Evolutionary conservation across 139 green algal species (phyloP).

Genomic region (Chlorella sp.): DNA sequence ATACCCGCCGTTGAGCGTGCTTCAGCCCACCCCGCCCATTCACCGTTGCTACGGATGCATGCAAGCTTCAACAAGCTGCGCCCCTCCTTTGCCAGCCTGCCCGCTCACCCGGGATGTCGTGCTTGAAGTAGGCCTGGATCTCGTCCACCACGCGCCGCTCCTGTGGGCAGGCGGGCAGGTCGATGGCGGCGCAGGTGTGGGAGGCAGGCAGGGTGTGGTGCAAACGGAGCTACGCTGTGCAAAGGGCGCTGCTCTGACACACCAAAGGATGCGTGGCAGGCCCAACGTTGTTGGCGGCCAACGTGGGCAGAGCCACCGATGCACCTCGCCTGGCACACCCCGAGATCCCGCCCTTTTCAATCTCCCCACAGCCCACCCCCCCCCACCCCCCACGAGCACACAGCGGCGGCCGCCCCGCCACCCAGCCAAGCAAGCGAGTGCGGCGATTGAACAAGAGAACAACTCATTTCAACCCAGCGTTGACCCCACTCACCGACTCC

Average conservation of each 20-base stretch:
- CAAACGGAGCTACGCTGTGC: too few species aligned
- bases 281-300: neutral
- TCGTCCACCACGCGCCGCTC: slow-evolving; percentile 71
- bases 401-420: neutral
- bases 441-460: too few species aligned
- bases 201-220: neutral
- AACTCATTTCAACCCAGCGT: too few species aligned
- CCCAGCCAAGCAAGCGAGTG: too few species aligned
- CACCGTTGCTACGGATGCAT: neutral
- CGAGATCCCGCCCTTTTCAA: neutral
- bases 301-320: neutral
- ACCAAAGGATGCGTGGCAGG: neutral
- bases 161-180: slow-evolving; percentile 24
- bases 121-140: slow-evolving; percentile 89
- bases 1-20: neutral
- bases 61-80: neutral
- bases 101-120: slow-evolving; percentile 78
- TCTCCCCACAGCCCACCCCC: neutral
- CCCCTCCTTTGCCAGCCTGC: too few species aligned
- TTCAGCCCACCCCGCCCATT: neutral
- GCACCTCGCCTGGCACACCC: too few species aligned
- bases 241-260: too few species aligned
- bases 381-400: neutral
- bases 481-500: slow-evolving; percentile 38
- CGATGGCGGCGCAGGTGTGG: neutral